Base-by-base conservation (phyloP, 495 filamentous ascomycete species). In the Penicillium angulare region DNA sequence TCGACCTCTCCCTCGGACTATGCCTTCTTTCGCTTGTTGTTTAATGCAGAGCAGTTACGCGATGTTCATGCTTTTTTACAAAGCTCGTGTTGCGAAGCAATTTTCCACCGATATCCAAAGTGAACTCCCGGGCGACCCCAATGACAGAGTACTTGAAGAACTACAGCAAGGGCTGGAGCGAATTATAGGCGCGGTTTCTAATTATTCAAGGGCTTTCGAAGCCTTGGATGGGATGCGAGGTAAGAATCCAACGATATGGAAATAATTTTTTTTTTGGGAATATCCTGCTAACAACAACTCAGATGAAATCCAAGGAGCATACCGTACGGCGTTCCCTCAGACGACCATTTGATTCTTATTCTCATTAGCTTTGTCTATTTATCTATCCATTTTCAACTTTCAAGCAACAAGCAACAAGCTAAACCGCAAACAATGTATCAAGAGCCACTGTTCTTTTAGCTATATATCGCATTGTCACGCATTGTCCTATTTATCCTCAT, bases 41-140 rank as follows among this genome's bases (percentile, higher is more conserved):
- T 71, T 81, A 7, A 83, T 85, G 80, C 81, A 85, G 55, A 76
- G 77, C 36, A 81, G 77, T 50, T 85, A 85, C 51, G 79, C 80
- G 7, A 69, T 85, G 61, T 69, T 84, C 18, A 85, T 85, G 80
- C 60, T 74, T 1, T 75, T 67, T 49, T 73, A 75, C 56, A 75
- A 76, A 39, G 70, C 77, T 3, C 73, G 75, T 17, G 68, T 78
- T 13, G 72, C 72, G 42, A 79, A 75, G 13, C 76, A 71, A 22
- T 31, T 76, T 24, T 71, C 74, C 12, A 65, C 67, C 7, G 75
- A 75, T 15, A 59, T 65, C 1, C 61, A 59, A 15, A 55, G 61
- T 46, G 66, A 65, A 12, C 48, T 62, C n/a, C 52, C 55, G 33
- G 55, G 54, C n/a, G 60, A 63, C 44, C 56, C 69, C 3, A 71